phyloP scores from a whole-genome alignment of 169 alveolate genomes.

The Plasmodium gallinaceum region DNA sequence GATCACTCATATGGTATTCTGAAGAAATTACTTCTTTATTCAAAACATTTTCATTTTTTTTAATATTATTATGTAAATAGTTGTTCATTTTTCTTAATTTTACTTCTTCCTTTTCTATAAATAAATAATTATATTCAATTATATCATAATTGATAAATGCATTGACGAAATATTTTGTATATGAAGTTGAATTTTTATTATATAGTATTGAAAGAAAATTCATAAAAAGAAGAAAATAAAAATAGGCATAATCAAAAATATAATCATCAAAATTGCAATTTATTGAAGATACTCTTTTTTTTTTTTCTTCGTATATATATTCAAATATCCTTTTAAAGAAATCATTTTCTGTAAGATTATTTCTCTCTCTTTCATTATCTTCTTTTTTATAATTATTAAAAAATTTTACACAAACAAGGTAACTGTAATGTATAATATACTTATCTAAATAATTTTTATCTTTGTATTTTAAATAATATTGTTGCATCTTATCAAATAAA shows the following conservation, averaged over 20 bases:
- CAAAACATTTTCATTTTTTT: background rate
- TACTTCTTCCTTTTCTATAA: slow-evolving; percentile 10
- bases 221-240: slow-evolving; percentile 54
- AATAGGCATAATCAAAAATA: slow-evolving; percentile 57
- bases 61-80: background rate
- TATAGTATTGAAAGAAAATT: slow-evolving; percentile 56
- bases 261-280: background rate
- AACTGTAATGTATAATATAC: slow-evolving; percentile 69
- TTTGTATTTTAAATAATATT: slow-evolving; percentile 39
- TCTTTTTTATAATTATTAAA: slow-evolving; percentile 4
- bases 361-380: background rate
- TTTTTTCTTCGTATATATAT: slow-evolving; percentile 46
- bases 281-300: background rate
- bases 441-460: slow-evolving; percentile 37
- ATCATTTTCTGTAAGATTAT: background rate
- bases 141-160: slow-evolving; percentile 58
- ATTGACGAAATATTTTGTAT: slow-evolving; percentile 59
- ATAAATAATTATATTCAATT: slow-evolving; percentile 23
- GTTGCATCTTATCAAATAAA: slow-evolving; percentile 57
- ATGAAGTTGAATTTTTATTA: slow-evolving; percentile 67
- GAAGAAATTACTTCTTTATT: background rate
- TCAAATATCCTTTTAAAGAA: slow-evolving; percentile 25
- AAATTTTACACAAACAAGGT: slow-evolving; percentile 55
- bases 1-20: background rate
- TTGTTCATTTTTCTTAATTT: slow-evolving; percentile 7